A percentile compares a stretch with the other conserved stretches of the same genome.
Conservation (phyloP, 2,329 filamentous ascomycete genomes). For the Zasmidium citrigriseum region DNA sequence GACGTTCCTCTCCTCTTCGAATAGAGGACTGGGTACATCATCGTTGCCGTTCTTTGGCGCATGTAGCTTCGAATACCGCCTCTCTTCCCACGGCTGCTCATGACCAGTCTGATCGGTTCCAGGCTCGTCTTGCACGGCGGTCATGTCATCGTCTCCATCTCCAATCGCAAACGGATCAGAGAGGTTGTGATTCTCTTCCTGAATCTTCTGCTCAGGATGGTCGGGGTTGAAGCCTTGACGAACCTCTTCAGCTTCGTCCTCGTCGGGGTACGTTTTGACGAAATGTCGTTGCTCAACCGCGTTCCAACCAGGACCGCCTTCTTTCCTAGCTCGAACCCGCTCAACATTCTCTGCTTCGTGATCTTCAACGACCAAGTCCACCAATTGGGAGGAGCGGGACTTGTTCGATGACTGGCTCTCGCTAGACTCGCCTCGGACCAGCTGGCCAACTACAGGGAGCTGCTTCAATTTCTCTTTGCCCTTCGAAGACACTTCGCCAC, state of each 20-base stretch:
- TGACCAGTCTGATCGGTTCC: slow-evolving; percentile 29
- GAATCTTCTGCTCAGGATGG: slow-evolving; percentile 42
- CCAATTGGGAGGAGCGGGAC: slow-evolving; percentile 63
- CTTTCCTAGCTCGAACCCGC: slow-evolving; percentile 62
- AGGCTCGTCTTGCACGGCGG: slow-evolving; percentile 16
- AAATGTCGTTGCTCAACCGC: slow-evolving; percentile 56
- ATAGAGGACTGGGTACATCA: slow-evolving; percentile 21
- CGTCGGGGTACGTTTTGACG: slow-evolving; percentile 52
- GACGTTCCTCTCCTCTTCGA: slow-evolving; percentile 31
- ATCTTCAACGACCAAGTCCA: slow-evolving; percentile 69
- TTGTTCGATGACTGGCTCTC: slow-evolving; percentile 39
- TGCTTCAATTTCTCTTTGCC: slow-evolving; percentile 29
- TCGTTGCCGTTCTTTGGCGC: neutral
- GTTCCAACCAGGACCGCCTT: slow-evolving; percentile 63
- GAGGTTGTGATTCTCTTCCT: slow-evolving; percentile 47
- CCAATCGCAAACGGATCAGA: slow-evolving; percentile 45
- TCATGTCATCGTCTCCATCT: slow-evolving; percentile 40
- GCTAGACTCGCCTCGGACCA: slow-evolving; percentile 52
- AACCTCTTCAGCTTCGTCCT: slow-evolving; percentile 52
- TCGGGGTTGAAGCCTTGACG: slow-evolving; percentile 58
- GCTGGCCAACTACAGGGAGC: slow-evolving; percentile 37
- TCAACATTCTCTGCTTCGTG: slow-evolving; percentile 62
- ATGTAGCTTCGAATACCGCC: slow-evolving; percentile 12
- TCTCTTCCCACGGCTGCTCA: slow-evolving; percentile 35
- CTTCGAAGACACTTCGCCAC: slow-evolving; percentile 32